Base-by-base conservation (phyloP, 768 basidiomycete species). In the Cystobasidium onofrii region DNA sequence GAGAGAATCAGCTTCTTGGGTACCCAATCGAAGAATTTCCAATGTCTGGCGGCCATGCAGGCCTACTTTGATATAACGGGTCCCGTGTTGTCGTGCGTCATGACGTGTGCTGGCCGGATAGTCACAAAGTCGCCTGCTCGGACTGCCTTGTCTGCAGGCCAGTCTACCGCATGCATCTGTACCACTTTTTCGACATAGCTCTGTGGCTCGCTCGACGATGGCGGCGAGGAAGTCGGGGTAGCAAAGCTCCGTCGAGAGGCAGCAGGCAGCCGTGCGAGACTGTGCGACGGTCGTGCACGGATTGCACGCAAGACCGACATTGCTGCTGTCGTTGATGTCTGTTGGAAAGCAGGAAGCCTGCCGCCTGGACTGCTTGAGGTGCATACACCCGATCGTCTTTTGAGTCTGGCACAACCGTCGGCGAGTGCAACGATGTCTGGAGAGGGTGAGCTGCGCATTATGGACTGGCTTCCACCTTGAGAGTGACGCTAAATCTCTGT, bases 101-200 rank as follows among this genome's bases (percentile, higher is more conserved):
- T 94, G 77, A 97, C 93, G 86, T 98, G 92, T 80, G 97, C 89
- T 27, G 96, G 96, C 50, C 88, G 87, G 83, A 99, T 96, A 94
- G 97, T 99, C 44, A 98, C 93, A 87, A 98, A 98, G 88, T 99
- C 96, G 17, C 95, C 96, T 43, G 93, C 91, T 78, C 87, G 88
- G 77, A 98, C 90, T 18, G 84, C 83, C 80, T 89, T 91, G 54
- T 89, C 89, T 65, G 85, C 82, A 1, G 91, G 88, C 0, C 93
- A 84, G 63, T 88, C 92, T n/a, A 98, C 91, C 0, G 96, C 88
- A 83, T 97, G 95, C 80, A 89, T 90, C 82, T 98, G 94, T 0
- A 99, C 94, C 75, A 99, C 89, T 84, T 99, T 98, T 82, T 99
- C 95, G 79, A 98, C 90, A 78, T 91, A 83, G 0, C 93, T 96